Base-by-base conservation (phyloP, 495 filamentous ascomycete species). In the Aspergillus olivimuriae region DNA sequence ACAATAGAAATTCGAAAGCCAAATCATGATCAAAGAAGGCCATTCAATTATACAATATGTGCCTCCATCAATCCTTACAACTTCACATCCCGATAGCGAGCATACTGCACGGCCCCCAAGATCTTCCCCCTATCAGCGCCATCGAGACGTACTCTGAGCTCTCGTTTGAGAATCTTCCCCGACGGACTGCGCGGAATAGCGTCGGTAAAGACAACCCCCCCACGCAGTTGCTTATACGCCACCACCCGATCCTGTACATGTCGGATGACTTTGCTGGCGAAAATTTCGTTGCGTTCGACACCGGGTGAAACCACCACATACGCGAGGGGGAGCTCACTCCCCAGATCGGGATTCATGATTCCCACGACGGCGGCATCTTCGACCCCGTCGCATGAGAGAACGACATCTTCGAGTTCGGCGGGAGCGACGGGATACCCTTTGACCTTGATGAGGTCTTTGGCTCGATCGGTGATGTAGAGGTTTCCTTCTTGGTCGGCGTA, bases 401-500 rank as follows among this genome's bases (percentile, higher is more conserved):
- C 63, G 8, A 83, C 42, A 10, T 74, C 81, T 49, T 89, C 86
- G 2, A 89, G 71, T 52, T 90, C 86, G 2, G 86, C 83, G 0
- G 84, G 85, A 0, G 84, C 68, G 10, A 87, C 81, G 51, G 86
- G 84, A 61, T 86, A 85, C 16, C 83, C 85, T 31, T 71, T 68
- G 55, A 86, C 86, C 62, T 87, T 87, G 58, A 89, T 87, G 34
- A 86, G 55, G 53, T 87, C 83, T 66, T 87, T 87, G 12, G 82
- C 62, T 4, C 84, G 75, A 44, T 86, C 84, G 0, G 82, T 84
- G 53, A 86, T 73, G 52, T 55, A 72, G 43, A 80, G 65, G 47
- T 76, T 70, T 12, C 77, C 75, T 4, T 69, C 49, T 10, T 51
- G 39, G 20, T 75, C 69, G 36, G 69, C 55, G 21, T 75, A 63